Evolutionary conservation across 441 rosid species (phyloP).

Genomic region (Hura crepitans): DNA sequence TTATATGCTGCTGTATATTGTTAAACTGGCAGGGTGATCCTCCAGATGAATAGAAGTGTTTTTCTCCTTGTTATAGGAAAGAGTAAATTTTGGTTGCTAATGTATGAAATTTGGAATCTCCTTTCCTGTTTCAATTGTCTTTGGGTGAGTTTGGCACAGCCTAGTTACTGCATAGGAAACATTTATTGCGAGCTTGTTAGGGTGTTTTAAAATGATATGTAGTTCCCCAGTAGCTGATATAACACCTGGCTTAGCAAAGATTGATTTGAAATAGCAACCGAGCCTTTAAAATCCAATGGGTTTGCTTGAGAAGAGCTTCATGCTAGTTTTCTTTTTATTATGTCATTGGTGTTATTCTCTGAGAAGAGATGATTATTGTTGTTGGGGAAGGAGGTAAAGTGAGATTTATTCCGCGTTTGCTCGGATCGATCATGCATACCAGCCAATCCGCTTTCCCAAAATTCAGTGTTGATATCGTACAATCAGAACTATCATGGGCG

Average conservation of each 20-base stretch:
- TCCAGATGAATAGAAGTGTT: conserved; percentile 24
- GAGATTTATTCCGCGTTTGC: no score
- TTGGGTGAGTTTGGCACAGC: not conserved
- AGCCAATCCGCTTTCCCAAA: no score
- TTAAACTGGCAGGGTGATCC: conserved; percentile 29
- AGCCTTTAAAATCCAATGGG: no score
- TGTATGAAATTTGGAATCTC: conserved; percentile 18
- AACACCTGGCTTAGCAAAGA: not conserved
- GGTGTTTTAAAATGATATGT: not conserved
- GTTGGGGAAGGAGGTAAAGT: no score
- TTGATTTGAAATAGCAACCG: not conserved
- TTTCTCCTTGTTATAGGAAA: conserved; percentile 18
- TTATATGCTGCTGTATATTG: conserved; percentile 15
- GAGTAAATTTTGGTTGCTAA: conserved; percentile 27
- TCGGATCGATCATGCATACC: no score
- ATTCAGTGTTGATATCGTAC: no score
- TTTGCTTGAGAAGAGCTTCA: no score
- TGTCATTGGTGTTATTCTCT: no score
- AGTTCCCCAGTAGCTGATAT: not conserved
- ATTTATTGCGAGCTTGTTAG: not conserved
- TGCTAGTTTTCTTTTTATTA: no score
- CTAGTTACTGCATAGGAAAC: not conserved
- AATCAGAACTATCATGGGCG: no score
- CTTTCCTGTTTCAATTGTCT: not conserved
- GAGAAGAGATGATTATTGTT: no score